A percentile compares a stretch with the other conserved stretches of the same genome.
phyloP scores from a whole-genome alignment of 257 asterid species.

The Solanum chilense region DNA sequence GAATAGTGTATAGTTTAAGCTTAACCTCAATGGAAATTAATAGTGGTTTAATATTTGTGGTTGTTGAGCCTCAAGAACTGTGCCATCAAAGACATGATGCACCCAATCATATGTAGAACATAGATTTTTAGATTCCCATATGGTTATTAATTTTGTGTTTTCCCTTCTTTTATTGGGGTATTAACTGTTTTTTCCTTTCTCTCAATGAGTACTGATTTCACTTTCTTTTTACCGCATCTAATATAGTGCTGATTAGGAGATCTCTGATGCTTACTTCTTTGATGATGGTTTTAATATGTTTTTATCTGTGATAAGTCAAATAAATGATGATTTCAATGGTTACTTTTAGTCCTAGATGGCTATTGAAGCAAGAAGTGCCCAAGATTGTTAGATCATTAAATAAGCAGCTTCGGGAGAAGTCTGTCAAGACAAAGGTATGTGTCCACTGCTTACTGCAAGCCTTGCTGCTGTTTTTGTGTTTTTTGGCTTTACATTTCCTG shows the following conservation, averaged over 20 bases:
- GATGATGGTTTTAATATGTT: neutral
- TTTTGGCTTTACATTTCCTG: neutral
- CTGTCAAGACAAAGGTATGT: conserved; percentile 88
- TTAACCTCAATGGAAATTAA: neutral
- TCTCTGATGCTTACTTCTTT: neutral
- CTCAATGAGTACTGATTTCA: neutral
- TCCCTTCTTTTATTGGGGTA: neutral
- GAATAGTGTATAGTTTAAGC: neutral
- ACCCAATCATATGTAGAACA: neutral
- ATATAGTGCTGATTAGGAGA: neutral
- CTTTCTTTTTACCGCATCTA: neutral
- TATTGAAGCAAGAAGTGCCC: conserved; percentile 94
- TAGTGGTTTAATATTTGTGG: neutral
- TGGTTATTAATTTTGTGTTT: neutral
- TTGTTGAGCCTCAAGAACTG: neutral
- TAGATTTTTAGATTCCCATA: neutral
- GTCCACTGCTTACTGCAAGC: neutral
- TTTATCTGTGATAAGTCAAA: neutral
- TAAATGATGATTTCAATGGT: neutral
- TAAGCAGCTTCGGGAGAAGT: conserved; percentile 88
- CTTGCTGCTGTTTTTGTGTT: neutral
- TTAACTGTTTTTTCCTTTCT: neutral
- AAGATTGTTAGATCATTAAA: conserved; percentile 89
- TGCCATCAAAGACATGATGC: neutral
- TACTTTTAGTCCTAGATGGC: conserved; percentile 70